These are phyloP conservation scores for Coccomyxa sp. DNA, from an alignment of 139 green algal species.

Conservation along the genomic window DNA sequence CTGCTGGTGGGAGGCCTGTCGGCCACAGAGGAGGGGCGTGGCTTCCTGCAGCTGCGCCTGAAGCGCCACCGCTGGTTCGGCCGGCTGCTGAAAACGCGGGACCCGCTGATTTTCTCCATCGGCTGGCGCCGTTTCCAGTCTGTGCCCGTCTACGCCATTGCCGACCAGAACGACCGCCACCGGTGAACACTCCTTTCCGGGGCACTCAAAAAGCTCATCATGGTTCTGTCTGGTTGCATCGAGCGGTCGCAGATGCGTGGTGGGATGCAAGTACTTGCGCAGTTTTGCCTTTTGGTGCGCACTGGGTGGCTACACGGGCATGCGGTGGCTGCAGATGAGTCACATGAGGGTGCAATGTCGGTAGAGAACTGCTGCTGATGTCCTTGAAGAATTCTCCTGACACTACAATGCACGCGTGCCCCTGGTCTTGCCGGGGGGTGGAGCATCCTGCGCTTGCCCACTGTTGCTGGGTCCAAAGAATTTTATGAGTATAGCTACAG, in stretches of 20 bases:
- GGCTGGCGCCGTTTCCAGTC: slow-evolving; percentile 94
- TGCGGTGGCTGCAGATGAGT: too few species aligned
- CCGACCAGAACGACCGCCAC: slow-evolving; percentile 87
- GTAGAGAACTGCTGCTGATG: too few species aligned
- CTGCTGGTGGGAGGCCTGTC: slow-evolving; percentile 84
- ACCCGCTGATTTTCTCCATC: slow-evolving; percentile 87
- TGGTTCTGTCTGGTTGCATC: too few species aligned
- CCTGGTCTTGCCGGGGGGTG: too few species aligned
- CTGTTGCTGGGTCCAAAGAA: too few species aligned
- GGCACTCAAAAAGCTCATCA: background rate
- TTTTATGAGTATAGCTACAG: too few species aligned
- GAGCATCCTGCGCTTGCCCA: too few species aligned
- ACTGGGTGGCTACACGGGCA: too few species aligned
- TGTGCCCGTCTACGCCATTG: slow-evolving; percentile 78
- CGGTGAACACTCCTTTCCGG: slow-evolving; percentile 18
- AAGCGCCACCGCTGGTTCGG: slow-evolving; percentile 80
- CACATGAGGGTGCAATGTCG: background rate
- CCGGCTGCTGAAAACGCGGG: slow-evolving; percentile 84
- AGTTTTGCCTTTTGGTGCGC: background rate
- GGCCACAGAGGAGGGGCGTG: slow-evolving; percentile 73
- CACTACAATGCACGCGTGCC: too few species aligned
- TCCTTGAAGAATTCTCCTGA: too few species aligned
- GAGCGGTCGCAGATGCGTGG: too few species aligned
- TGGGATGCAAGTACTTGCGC: too few species aligned
- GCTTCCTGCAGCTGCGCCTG: slow-evolving; percentile 81